Percentiles rank a stretch among this genome's conserved stretches.
These are phyloP conservation scores for Erysimum cheiranthoides DNA, from an alignment of 345 rosid genomes.

Conservation along the genomic window DNA sequence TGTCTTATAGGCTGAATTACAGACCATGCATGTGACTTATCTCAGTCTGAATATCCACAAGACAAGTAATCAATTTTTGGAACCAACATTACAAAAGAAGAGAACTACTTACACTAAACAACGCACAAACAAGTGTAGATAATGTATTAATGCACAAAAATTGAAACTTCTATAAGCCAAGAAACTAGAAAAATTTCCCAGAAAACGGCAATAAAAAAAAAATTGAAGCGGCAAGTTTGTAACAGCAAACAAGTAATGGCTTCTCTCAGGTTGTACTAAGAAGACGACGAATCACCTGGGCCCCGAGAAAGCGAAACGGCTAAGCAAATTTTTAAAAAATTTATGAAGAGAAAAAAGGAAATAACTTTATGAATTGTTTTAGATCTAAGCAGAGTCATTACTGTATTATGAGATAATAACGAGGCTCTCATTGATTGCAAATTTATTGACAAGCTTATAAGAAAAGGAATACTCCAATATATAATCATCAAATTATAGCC, in stretches of 20 bases:
- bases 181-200: not conserved
- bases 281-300: conserved; percentile 37
- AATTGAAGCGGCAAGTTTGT: conserved; percentile 31
- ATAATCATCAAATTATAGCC: conserved; percentile 1
- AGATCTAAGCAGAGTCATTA: conserved; percentile 36
- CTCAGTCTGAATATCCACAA: conserved; percentile 22
- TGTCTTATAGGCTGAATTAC: conserved; percentile 17
- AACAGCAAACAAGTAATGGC: conserved; percentile 11
- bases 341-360: not conserved
- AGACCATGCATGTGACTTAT: conserved; percentile 40
- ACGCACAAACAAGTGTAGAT: not conserved
- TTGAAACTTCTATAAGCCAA: not conserved
- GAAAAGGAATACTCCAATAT: not conserved
- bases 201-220: conserved; percentile 7
- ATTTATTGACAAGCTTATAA: conserved; percentile 1
- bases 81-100: conserved; percentile 14
- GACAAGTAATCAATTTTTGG: not conserved
- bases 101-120: conserved; percentile 6
- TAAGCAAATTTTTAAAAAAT: not conserved
- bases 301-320: conserved; percentile 31
- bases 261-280: conserved; percentile 26
- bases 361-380: not conserved
- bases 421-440: conserved; percentile 32
- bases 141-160: not conserved
- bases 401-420: not conserved